Base-by-base conservation (phyloP, 2,329 filamentous ascomycete genomes). In the Mycocentrospora acerina region DNA sequence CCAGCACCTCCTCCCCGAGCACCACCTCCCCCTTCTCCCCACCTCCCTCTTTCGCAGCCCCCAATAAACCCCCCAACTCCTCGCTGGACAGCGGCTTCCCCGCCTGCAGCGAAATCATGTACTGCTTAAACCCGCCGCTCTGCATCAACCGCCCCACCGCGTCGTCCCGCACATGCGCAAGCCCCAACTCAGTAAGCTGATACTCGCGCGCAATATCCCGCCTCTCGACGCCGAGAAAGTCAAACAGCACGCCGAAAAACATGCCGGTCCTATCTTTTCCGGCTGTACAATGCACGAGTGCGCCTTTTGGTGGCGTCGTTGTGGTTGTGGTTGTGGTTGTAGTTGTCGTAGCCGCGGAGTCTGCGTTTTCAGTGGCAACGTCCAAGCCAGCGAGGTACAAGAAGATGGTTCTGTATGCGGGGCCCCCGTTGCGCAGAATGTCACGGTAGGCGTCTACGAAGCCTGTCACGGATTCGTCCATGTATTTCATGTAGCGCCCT, bases 211-310 rank as follows among this genome's bases (percentile, higher is more conserved):
- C 83, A 18, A 67, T 63, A 1, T 32, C n/a, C 75, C 83, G 70
- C 47, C 81, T 75, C 1, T 73, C 64, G 0, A 87, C 81, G 4
- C 82, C 81, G 7, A 81, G 81, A 18, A 88, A 71, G 17, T 77
- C 68, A 26, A 88, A 71, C 7, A 90, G 60, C 27, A 90, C 53
- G 3, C 83, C 86, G 32, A 80, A 78, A 29, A 88, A 68, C 4
- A 90, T 75, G 2, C 86, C 86, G 0, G 86, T 90, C 29, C 86
- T 75, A 62, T 90, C 86, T 66, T 90, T 90, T 10, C 86, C 86
- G 0, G 83, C 85, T 0, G 85, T 86, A 64, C 86, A 90, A 58
- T 90, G 85, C 7, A 89, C 70, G 6, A 88, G 70, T 8, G 85
- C 66, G 7, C 82, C 80, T 2, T 68, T 46, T 29, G n/a, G n/a